Conservation (phyloP, 768 basidiomycete genomes). For the Neoboletus brunneissimus region DNA sequence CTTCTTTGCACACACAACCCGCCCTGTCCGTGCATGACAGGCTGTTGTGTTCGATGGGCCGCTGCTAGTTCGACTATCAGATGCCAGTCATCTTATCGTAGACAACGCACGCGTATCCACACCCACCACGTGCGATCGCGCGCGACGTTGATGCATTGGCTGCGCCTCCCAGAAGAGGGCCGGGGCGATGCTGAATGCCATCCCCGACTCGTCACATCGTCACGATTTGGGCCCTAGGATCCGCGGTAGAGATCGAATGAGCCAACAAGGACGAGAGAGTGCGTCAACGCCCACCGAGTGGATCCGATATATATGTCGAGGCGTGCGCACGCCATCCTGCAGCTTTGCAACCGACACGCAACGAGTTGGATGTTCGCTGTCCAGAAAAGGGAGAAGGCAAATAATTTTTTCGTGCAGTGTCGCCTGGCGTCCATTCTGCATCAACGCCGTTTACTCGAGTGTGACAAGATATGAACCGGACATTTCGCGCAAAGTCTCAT, state of each 20-base stretch:
- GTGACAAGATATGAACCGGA: constrained; percentile 17
- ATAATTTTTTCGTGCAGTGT: not conserved
- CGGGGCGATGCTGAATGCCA: constrained; percentile 15
- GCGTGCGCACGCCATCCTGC: not conserved
- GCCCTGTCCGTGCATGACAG: constrained; percentile 28
- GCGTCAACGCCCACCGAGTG: not conserved
- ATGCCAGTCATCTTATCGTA: constrained; percentile 13
- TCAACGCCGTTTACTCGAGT: constrained; percentile 20
- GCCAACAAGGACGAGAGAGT: not conserved
- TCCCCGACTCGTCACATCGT: constrained; percentile 19
- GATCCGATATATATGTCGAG: constrained; percentile 2
- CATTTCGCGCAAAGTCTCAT: not conserved
- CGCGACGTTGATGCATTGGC: not conserved
- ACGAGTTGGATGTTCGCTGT: not conserved
- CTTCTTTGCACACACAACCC: constrained; percentile 29
- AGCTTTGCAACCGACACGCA: not conserved
- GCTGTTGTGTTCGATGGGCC: constrained; percentile 18
- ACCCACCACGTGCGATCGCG: not conserved
- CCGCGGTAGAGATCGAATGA: constrained; percentile 21
- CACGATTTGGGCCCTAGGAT: constrained; percentile 24
- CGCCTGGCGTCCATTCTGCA: constrained; percentile 2
- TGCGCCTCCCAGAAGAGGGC: not conserved
- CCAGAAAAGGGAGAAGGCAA: constrained; percentile 1
- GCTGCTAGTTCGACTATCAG: constrained; percentile 26
- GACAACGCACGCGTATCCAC: not conserved